Evolutionary conservation across 2,329 filamentous ascomycete genomes (phyloP).

Genomic region (Pseudocercospora vitis): DNA sequence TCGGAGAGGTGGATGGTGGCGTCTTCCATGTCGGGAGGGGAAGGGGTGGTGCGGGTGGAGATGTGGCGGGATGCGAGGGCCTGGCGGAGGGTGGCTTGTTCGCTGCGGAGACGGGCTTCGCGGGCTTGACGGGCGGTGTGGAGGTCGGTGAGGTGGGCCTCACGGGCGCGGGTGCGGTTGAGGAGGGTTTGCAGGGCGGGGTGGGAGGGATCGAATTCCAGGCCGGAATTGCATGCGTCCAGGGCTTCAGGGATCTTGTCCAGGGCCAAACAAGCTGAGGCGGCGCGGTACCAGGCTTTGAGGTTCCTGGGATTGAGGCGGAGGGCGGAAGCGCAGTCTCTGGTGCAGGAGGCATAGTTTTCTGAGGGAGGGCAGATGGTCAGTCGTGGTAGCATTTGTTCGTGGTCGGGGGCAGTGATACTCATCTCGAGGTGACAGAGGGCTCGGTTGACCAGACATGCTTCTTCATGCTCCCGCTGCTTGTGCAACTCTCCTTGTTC

Average conservation of each 20-base stretch:
- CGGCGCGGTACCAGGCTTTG: constrained; percentile 88
- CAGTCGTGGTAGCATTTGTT: constrained; percentile 20
- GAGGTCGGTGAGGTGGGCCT: constrained; percentile 56
- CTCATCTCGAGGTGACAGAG: constrained; percentile 83
- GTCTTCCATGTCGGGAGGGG: constrained; percentile 86
- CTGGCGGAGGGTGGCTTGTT: constrained; percentile 54
- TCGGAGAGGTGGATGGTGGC: constrained; percentile 70
- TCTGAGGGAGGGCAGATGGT: constrained; percentile 44
- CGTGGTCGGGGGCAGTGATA: constrained; percentile 38
- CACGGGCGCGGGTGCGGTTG: constrained; percentile 62
- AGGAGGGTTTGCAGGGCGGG: constrained; percentile 62
- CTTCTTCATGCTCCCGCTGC: constrained; percentile 68
- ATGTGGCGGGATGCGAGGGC: constrained; percentile 70
- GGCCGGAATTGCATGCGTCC: constrained; percentile 72
- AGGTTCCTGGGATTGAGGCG: constrained; percentile 76
- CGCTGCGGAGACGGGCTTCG: constrained; percentile 54
- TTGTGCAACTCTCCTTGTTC: constrained; percentile 60
- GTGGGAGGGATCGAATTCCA: constrained; percentile 71
- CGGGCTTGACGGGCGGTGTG: constrained; percentile 59
- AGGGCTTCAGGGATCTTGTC: constrained; percentile 77
- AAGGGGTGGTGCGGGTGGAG: constrained; percentile 62
- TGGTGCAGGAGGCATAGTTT: constrained; percentile 84
- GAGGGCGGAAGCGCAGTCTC: constrained; percentile 79
- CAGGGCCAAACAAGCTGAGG: constrained; percentile 73
- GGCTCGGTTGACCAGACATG: constrained; percentile 81